Evolutionary conservation across 2,329 filamentous ascomycete genomes (phyloP).

Genomic region (Alternaria sp.): DNA sequence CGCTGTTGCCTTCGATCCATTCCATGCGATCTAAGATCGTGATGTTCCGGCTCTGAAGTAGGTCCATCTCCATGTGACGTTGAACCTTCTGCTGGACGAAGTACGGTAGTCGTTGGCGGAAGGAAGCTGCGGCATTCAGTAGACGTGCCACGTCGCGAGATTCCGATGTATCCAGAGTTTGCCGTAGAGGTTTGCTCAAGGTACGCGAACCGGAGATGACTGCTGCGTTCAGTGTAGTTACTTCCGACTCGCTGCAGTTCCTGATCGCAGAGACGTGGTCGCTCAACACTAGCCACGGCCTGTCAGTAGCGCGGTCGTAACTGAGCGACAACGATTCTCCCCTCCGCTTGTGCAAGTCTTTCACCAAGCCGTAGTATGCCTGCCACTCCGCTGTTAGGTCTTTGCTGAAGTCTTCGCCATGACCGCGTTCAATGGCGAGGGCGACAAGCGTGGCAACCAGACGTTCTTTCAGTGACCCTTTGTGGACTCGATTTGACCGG

Average conservation of each 20-base stretch:
- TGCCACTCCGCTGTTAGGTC: slow-evolving; percentile 86
- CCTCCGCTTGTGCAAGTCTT: slow-evolving; percentile 84
- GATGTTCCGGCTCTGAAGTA: slow-evolving; percentile 73
- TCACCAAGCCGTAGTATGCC: slow-evolving; percentile 82
- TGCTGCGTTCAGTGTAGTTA: slow-evolving; percentile 71
- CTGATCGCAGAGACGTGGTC: slow-evolving; percentile 82
- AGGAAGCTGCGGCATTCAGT: slow-evolving; percentile 71
- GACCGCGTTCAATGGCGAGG: slow-evolving; percentile 69
- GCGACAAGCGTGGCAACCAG: slow-evolving; percentile 75
- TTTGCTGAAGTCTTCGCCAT: slow-evolving; percentile 76
- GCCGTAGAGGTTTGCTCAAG: slow-evolving; percentile 29
- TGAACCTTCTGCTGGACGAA: slow-evolving; percentile 72
- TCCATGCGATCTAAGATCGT: slow-evolving; percentile 72
- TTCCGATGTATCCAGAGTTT: slow-evolving; percentile 40
- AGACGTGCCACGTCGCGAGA: slow-evolving; percentile 65
- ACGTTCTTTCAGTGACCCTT: slow-evolving; percentile 72
- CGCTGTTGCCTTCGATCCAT: slow-evolving; percentile 77
- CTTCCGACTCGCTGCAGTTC: slow-evolving; percentile 78
- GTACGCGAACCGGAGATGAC: slow-evolving; percentile 43
- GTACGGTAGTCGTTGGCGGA: slow-evolving; percentile 73
- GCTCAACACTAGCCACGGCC: slow-evolving; percentile 84
- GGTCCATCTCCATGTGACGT: slow-evolving; percentile 71
- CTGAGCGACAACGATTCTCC: slow-evolving; percentile 81
- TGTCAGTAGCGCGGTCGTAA: slow-evolving; percentile 71
- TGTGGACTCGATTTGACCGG: slow-evolving; percentile 13